Base-by-base conservation (phyloP, 805 yeast species). In the Candida vartiovaarae region DNA sequence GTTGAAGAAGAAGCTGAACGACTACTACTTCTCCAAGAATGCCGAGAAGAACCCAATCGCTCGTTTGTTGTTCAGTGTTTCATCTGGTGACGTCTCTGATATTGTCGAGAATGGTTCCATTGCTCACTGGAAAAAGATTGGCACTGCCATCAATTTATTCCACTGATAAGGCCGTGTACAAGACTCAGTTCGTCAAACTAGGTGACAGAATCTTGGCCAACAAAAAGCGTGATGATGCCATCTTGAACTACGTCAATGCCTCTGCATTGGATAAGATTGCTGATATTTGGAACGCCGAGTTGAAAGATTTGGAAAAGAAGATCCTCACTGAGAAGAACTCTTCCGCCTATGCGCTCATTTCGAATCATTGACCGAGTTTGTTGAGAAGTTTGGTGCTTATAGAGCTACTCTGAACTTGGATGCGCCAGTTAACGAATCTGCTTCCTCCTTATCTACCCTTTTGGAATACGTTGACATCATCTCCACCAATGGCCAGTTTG, bases 401-500 rank as follows among this genome's bases (percentile, higher is more conserved):
- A 74, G 84, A 55, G 70, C 82, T 28, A 68, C 74, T 35, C 59
- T 74, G 32, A 66, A 66, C 39, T 53, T 45, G 33, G 62, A 59
- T 30, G 56, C 61, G 0, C 54, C 58, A 34, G 43, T 55, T 26
- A 31, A 46, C 25, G 59, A 55, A 32, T 33, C 46, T 39, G 63
- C 66, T 50, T 51, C 60, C 49, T 51, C 70, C 31, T 57, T 69
- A 41, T 47, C 67, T 33, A 81, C 82, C 3, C 78, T 86, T 48
- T 71, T 87, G 51, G 98, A 93, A 63, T 93, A 84, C 62, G 81
- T 95, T 38, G 80, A 78, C 51, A 68, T 84, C 47, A 80, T 89
- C 44, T 83, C 95, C 4, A 79, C 88, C 27, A 80, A 74, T 57
- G 98, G 97, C 27, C 80, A 85, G 50, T 81, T 87, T 54, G 95